Evolutionary conservation across 2,329 filamentous ascomycete species (phyloP).

Genomic region (Pezicula radicicola): DNA sequence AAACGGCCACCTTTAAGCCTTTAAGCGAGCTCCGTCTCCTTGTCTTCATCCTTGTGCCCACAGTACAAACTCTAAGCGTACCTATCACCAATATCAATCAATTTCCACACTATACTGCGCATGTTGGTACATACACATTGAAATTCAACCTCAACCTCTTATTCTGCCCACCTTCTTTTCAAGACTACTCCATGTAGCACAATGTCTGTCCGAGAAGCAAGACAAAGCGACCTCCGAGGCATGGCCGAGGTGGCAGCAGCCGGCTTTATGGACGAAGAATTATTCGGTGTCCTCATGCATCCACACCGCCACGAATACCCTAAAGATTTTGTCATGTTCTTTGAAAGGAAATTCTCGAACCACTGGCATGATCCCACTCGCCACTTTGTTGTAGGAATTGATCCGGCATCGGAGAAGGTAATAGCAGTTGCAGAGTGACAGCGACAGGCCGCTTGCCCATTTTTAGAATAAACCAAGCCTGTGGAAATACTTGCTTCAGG

Average conservation of each 20-base stretch:
- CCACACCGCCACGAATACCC: slow-evolving; percentile 31
- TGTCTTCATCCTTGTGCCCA: too few species aligned
- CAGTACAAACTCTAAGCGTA: too few species aligned
- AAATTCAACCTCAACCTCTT: too few species aligned
- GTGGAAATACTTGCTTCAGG: too few species aligned
- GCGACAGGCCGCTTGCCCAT: slow-evolving; percentile 6
- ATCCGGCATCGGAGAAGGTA: slow-evolving; percentile 13
- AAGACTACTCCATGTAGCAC: neutral
- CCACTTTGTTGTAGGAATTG: slow-evolving; percentile 25
- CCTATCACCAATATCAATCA: too few species aligned
- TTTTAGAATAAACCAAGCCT: neutral
- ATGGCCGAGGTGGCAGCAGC: slow-evolving; percentile 28
- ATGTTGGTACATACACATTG: too few species aligned
- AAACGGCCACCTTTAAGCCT: too few species aligned
- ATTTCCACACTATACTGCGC: too few species aligned
- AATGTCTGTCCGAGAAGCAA: slow-evolving; percentile 7
- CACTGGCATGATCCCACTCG: slow-evolving; percentile 15
- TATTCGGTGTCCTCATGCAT: slow-evolving; percentile 32
- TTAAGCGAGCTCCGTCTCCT: too few species aligned
- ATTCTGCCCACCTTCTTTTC: too few species aligned
- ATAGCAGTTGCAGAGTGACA: slow-evolving; percentile 24
- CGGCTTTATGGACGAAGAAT: slow-evolving; percentile 32
- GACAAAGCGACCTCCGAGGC: slow-evolving; percentile 2
- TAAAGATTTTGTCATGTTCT: slow-evolving; percentile 28
- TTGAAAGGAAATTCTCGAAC: slow-evolving; percentile 28